Conservation (phyloP, 495 filamentous ascomycete species). For the Podospora australis region DNA sequence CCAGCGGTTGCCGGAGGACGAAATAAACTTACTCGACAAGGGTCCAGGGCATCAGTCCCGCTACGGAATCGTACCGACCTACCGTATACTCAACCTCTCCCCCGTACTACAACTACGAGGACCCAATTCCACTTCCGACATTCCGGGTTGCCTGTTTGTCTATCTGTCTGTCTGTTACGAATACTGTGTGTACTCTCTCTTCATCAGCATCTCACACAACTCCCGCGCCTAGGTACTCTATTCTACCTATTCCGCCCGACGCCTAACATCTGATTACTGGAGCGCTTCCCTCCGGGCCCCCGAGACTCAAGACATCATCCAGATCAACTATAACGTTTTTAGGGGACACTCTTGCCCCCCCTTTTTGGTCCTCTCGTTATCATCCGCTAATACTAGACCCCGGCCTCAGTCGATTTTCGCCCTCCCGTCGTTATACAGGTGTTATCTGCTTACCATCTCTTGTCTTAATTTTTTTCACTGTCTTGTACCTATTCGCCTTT, state of each 20-base stretch:
- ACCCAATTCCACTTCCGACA: background rate
- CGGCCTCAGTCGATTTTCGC: background rate
- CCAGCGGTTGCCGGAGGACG: too few species aligned
- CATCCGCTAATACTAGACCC: background rate
- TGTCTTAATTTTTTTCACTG: background rate
- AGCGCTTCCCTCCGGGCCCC: background rate
- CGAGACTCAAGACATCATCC: background rate
- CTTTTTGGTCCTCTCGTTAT: background rate
- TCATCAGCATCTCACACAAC: background rate
- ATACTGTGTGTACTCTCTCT: background rate
- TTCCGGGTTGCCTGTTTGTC: too few species aligned
- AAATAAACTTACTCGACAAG: constrained; percentile 1
- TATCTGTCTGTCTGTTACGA: background rate
- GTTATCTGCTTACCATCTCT: background rate
- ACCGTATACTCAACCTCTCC: background rate
- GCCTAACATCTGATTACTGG: background rate
- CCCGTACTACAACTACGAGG: too few species aligned
- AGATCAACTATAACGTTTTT: too few species aligned
- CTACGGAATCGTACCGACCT: too few species aligned
- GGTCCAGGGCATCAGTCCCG: too few species aligned
- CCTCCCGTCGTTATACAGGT: background rate
- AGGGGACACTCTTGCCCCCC: too few species aligned
- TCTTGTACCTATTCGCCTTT: background rate
- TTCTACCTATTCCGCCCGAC: background rate
- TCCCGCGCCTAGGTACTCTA: background rate